Conservation (phyloP, 2,329 filamentous ascomycete species). For the Fusarium brevicatenulatum region DNA sequence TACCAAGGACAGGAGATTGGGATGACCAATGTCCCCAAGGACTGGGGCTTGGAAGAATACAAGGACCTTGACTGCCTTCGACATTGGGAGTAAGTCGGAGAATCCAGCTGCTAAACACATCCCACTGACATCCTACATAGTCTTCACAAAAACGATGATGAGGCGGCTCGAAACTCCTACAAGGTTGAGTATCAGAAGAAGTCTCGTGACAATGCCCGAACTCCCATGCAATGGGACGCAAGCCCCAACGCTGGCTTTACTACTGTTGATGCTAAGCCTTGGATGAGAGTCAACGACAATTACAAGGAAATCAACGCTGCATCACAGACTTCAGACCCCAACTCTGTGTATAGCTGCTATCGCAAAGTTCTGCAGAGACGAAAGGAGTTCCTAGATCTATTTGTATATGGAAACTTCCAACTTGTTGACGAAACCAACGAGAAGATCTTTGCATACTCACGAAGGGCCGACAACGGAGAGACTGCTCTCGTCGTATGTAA, state of each 20-base stretch:
- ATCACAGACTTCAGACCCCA: conserved; percentile 57
- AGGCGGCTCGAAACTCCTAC: conserved; percentile 50
- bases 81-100: conserved; percentile 55
- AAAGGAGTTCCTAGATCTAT: conserved; percentile 69
- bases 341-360: conserved; percentile 71
- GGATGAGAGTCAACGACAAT: conserved; percentile 77
- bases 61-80: conserved; percentile 72
- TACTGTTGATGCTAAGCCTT: conserved; percentile 61
- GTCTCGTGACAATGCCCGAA: conserved; percentile 75
- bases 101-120: neutral
- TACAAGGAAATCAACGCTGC: conserved; percentile 71
- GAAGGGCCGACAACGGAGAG: conserved; percentile 46
- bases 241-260: conserved; percentile 73
- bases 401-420: conserved; percentile 71
- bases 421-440: conserved; percentile 52
- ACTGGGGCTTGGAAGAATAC: conserved; percentile 73
- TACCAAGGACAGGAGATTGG: conserved; percentile 77
- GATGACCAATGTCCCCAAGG: conserved; percentile 70
- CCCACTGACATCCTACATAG: conserved; percentile 35
- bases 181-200: conserved; percentile 64
- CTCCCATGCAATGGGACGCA: conserved; percentile 77
- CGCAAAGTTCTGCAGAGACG: conserved; percentile 66
- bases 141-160: conserved; percentile 53
- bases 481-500: conserved; percentile 53
- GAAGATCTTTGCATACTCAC: conserved; percentile 52